Evolutionary conservation across 768 basidiomycete species (phyloP).

Genomic region (Mycena galericulata): DNA sequence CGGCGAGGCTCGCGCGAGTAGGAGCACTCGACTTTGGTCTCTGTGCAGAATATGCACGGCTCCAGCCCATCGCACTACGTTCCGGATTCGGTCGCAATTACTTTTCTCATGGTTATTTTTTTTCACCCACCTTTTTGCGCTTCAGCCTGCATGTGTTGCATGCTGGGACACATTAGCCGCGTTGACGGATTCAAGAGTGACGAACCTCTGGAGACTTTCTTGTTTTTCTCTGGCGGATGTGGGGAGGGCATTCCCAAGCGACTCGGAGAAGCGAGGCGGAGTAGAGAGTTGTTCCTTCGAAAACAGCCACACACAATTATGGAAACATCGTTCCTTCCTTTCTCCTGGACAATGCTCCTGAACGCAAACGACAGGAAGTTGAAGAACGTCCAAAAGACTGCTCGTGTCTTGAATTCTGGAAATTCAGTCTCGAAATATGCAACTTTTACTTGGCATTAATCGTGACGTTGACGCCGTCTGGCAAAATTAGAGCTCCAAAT

Average conservation of each 20-base stretch:
- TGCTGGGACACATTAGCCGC: constrained; percentile 30
- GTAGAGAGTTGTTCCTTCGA: constrained; percentile 26
- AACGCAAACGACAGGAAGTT: too few species aligned
- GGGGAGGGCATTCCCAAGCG: constrained; percentile 20
- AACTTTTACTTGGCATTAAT: too few species aligned
- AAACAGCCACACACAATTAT: neutral
- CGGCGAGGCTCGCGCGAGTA: constrained; percentile 46
- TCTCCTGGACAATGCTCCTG: too few species aligned
- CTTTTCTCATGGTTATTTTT: too few species aligned
- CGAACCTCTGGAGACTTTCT: constrained; percentile 41
- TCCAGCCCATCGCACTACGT: constrained; percentile 46
- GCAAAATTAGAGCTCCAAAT: too few species aligned
- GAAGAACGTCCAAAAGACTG: too few species aligned
- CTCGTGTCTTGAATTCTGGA: too few species aligned
- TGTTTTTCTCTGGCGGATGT: constrained; percentile 29
- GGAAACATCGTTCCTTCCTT: too few species aligned
- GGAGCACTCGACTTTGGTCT: constrained; percentile 43
- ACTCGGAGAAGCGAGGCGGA: constrained; percentile 2
- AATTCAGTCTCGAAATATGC: too few species aligned
- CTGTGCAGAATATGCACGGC: constrained; percentile 45
- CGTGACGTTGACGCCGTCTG: too few species aligned
- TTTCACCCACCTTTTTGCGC: constrained; percentile 42
- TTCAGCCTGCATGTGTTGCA: constrained; percentile 48
- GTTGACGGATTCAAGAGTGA: neutral
- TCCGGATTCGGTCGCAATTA: neutral